These are phyloP conservation scores for Leptographium galeiforme DNA, from an alignment of 2,329 filamentous ascomycete genomes.

Conservation along the genomic window DNA sequence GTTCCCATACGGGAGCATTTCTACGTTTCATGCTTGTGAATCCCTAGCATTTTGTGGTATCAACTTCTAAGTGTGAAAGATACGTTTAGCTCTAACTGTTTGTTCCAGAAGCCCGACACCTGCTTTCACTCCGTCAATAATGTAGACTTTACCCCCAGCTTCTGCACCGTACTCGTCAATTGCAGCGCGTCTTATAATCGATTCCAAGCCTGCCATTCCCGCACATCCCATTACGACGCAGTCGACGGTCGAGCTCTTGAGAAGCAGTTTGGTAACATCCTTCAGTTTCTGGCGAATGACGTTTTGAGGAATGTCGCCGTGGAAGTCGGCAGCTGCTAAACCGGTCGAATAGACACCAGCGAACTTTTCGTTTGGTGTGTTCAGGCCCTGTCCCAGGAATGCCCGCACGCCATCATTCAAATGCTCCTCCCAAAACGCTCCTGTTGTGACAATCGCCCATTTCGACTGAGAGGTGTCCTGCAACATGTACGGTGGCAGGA, in stretches of 20 bases:
- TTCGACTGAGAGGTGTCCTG: slow-evolving; percentile 16
- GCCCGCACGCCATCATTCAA: slow-evolving; percentile 49
- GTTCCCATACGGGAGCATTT: too few relatives aligned
- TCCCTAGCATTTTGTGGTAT: neutral
- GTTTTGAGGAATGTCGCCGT: slow-evolving; percentile 49
- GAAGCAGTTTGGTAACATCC: slow-evolving; percentile 53
- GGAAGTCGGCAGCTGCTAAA: slow-evolving; percentile 65
- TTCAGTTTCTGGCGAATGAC: slow-evolving; percentile 54
- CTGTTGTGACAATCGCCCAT: slow-evolving; percentile 86
- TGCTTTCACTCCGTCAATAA: slow-evolving; percentile 70
- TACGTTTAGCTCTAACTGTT: slow-evolving; percentile 27
- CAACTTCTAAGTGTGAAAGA: slow-evolving; percentile 18
- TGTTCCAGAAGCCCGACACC: slow-evolving; percentile 51
- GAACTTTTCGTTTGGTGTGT: slow-evolving; percentile 37
- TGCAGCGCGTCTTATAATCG: slow-evolving; percentile 58
- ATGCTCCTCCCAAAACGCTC: slow-evolving; percentile 67
- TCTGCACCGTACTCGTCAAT: slow-evolving; percentile 48
- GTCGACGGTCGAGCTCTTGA: slow-evolving; percentile 41
- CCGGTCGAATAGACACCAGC: slow-evolving; percentile 75
- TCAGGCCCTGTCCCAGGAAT: slow-evolving; percentile 42
- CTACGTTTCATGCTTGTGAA: neutral
- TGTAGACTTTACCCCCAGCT: slow-evolving; percentile 39
- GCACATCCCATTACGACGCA: slow-evolving; percentile 79
- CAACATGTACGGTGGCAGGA: slow-evolving; percentile 22
- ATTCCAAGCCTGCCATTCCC: slow-evolving; percentile 78